Evolutionary conservation across 2,329 filamentous ascomycete species (phyloP), one percentile per base, ranked within the genome.

Genomic region (Trichophaea hybrida): DNA sequence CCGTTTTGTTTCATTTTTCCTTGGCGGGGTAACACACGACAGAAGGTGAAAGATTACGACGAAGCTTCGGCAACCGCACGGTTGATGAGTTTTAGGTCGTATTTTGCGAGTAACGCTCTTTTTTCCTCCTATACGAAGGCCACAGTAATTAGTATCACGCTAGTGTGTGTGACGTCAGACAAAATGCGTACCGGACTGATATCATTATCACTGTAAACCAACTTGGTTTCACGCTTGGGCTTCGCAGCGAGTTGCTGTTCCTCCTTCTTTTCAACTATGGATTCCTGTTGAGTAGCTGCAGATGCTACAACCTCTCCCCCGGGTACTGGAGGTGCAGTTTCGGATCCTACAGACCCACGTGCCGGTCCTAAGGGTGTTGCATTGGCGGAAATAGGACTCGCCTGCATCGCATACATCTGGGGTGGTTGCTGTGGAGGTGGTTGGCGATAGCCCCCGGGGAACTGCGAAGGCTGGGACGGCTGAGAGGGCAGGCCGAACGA

Each of bases 131-230:
- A 44, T 43, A 17, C 32, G 5, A 55, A 55, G 51, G 12, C 12
- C n/a, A 49, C 51, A 55, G 46, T 34, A 57, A 43, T 15, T 46
- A 46, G 38, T 34, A 48, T 49, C 24, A 53, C 13, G 17, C n/a
- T 34, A 31, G 35, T 17, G 35, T 24, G 3, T 24, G 24, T 24
- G 31, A 17, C 15, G 12, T 7, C 15, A 43, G n/a, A n/a, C 7
- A 51, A 34, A 32, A n/a, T 10, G 66, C 65, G 67, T 66, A 69
- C 67, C 34, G 67, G 67, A 59, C 67, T 69, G 38, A 67, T 64
- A 32, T 68, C 65, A 54, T 68, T 67, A 55, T 69, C 67, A 5
- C 57, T 53, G 58, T 68, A 69, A 8, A 68, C 57, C 63, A 68
- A 63, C 44, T 64, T 65, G 7, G 65, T 67, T 48, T 68, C 67